phyloP scores from a whole-genome alignment of 345 rosid species.

The Triadica sebifera region DNA sequence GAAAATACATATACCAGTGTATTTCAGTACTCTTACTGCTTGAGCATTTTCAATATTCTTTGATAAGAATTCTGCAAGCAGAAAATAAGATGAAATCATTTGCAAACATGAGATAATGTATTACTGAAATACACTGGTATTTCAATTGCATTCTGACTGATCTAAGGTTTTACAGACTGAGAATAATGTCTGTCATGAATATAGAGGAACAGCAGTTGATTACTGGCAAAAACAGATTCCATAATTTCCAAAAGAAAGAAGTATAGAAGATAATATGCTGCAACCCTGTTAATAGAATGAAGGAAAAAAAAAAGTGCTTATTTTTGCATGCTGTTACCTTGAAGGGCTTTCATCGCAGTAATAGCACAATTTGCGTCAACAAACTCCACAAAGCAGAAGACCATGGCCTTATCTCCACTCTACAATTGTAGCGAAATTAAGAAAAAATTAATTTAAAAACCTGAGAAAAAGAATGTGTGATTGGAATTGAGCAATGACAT shows the following conservation, averaged over 20 bases:
- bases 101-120: background rate
- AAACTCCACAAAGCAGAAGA: slow-evolving; percentile 62
- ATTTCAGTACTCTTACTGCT: background rate
- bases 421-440: slow-evolving; percentile 22
- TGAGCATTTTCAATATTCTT: background rate
- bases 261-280: background rate
- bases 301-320: background rate
- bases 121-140: background rate
- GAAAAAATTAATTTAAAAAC: background rate
- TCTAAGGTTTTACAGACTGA: background rate
- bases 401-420: slow-evolving; percentile 50
- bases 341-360: slow-evolving; percentile 59
- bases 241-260: background rate
- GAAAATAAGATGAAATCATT: background rate
- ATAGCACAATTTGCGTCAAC: slow-evolving; percentile 44
- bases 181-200: background rate
- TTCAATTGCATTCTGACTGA: background rate
- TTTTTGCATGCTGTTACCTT: slow-evolving; percentile 36
- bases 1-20: too few relatives aligned
- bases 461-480: background rate
- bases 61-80: background rate
- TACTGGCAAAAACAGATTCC: background rate
- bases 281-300: background rate
- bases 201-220: background rate
- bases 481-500: background rate